Evolutionary conservation across 257 asterid genomes (phyloP).

Genomic region (Plantago major): DNA sequence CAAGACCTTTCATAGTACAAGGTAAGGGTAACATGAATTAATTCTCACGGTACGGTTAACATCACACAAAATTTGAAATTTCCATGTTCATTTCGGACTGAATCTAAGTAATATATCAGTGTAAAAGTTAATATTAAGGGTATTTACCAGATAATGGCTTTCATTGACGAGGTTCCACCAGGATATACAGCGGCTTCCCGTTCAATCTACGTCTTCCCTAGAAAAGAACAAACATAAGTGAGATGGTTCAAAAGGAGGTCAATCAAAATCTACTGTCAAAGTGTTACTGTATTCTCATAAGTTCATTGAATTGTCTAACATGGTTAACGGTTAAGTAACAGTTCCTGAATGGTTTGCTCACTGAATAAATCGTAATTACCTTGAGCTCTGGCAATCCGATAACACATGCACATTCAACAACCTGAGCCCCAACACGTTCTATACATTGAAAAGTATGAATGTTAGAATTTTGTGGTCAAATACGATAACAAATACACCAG

Average conservation of each 20-base stretch:
- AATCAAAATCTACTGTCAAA: too few relatives aligned
- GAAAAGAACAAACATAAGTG: neutral
- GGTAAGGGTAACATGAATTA: too few relatives aligned
- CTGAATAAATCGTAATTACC: constrained; percentile 31
- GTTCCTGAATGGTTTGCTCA: too few relatives aligned
- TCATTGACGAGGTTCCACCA: constrained; percentile 79
- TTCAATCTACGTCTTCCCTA: constrained; percentile 57
- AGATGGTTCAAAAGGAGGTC: neutral
- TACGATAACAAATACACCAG: neutral
- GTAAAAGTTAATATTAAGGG: neutral
- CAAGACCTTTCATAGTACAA: too few relatives aligned
- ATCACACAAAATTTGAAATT: neutral
- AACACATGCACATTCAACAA: constrained; percentile 85
- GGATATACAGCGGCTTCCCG: constrained; percentile 70
- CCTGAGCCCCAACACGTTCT: constrained; percentile 78
- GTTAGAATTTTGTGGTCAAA: neutral
- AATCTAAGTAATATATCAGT: neutral
- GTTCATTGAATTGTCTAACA: too few relatives aligned
- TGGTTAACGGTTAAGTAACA: too few relatives aligned
- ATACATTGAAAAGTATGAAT: neutral
- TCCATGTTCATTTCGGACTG: neutral
- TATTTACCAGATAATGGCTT: constrained; percentile 23
- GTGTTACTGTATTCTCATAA: too few relatives aligned
- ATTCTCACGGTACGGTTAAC: too few relatives aligned
- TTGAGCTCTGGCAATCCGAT: constrained; percentile 76